Evolutionary conservation across 2,329 filamentous ascomycete species (phyloP).

Genomic region (Arthrocladium fulminans): DNA sequence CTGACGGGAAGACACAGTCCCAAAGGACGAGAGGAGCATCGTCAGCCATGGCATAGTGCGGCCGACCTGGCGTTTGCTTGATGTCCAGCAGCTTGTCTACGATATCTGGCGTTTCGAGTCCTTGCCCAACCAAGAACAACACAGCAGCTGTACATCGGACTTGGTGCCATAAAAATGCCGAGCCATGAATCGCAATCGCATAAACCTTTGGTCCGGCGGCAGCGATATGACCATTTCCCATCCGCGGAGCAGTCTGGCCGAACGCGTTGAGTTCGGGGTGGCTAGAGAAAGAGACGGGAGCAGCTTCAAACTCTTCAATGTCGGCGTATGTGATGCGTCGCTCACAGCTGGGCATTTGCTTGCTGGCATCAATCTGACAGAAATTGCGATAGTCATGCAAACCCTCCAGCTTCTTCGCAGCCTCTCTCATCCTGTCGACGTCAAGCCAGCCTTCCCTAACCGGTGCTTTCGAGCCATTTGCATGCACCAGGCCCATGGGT

Average conservation of each 20-base stretch:
- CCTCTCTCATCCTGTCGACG: conserved; percentile 74
- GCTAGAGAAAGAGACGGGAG: conserved; percentile 49
- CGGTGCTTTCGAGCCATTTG: conserved; percentile 22
- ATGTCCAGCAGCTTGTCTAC: conserved; percentile 69
- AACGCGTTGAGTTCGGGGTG: conserved; percentile 24
- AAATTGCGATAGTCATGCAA: conserved; percentile 93
- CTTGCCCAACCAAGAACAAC: conserved; percentile 86
- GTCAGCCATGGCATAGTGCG: conserved; percentile 81
- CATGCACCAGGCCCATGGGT: conserved; percentile 37
- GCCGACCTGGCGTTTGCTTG: conserved; percentile 60
- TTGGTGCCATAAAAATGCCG: conserved; percentile 96
- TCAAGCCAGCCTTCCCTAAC: conserved; percentile 69
- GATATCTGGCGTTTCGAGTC: conserved; percentile 66
- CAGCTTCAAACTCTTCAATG: conserved; percentile 59
- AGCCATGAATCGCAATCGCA: conserved; percentile 78
- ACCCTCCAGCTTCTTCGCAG: conserved; percentile 71
- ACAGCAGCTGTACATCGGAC: conserved; percentile 89
- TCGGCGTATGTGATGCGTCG: conserved; percentile 71
- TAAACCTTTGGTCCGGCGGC: conserved; percentile 56
- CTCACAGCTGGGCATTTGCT: conserved; percentile 78
- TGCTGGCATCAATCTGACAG: conserved; percentile 83
- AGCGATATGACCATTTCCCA: conserved; percentile 10
- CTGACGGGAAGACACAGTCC: conserved; percentile 79
- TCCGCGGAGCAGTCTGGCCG: not conserved
- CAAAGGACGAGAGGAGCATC: conserved; percentile 87